Base-by-base conservation (phyloP, 352 stramenopile species). In the Halophytophthora batemanensis region DNA sequence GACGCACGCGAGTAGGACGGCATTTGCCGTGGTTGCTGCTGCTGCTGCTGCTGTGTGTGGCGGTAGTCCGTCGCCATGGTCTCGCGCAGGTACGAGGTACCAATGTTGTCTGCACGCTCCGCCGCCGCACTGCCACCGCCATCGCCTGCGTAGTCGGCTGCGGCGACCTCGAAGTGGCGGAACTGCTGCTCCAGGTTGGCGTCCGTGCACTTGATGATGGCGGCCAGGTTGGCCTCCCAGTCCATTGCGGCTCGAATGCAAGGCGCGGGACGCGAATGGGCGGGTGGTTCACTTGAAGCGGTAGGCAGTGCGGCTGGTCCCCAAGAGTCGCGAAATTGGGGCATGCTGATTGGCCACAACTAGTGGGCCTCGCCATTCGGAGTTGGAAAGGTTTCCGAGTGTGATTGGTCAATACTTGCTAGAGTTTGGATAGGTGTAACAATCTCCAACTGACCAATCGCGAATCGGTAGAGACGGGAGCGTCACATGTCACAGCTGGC, bases 151-250 rank as follows among this genome's bases (percentile, higher is more conserved):
- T 61, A 55, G 28, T 64, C 61, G 41, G 39, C 59, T 8, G 70
- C 61, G 36, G 80, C 45, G 46, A 86, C 71, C 13, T 74, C 68
- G 37, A 87, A 78, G 46, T 86, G 64, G 12, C 66, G 71, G 64
- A 93, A 90, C 51, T 90, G 81, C 63, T 89, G 78, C 47, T 76
- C 62, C 17, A 93, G 68, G 18, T 75, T 87, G 39, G 69, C 81
- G 54, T 93, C 81, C 43, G 79, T 89, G 71, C 82, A 86, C 56
- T 86, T 85, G 71, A 93, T 90, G 53, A 90, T 76, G 29, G 81
- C 67, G 1, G 79, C 78, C 51, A 93, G 74, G 65, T 89, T 90
- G 35, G 71, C 62, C 28, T 89, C 72, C 75, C 78, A 89, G 59
- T 89, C 71, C 74, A 87, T 86, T 31, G 25, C 25, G 25, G 25